Evolutionary conservation across 305 asterid species (phyloP).

Genomic region (Fraxinus floribunda): DNA sequence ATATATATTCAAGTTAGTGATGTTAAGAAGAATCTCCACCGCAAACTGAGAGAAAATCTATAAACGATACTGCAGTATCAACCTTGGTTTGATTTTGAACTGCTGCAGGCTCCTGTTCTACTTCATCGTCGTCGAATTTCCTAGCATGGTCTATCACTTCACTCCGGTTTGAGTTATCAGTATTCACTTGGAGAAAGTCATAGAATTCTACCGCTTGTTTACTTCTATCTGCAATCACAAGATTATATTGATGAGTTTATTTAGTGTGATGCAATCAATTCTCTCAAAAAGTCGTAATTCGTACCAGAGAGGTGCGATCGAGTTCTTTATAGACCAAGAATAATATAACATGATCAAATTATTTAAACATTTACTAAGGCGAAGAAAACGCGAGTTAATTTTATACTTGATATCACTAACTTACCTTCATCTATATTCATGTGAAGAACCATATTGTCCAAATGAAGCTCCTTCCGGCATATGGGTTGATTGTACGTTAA

Average conservation of each 20-base stretch:
- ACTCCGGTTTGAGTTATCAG: conserved; percentile 51
- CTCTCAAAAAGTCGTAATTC: not conserved
- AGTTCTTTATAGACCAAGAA: not conserved
- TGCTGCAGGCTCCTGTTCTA: conserved; percentile 17
- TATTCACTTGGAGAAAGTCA: conserved; percentile 67
- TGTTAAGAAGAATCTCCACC: conserved; percentile 26
- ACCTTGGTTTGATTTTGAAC: not conserved
- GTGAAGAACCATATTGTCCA: conserved; percentile 4
- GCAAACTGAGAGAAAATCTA: conserved; percentile 53
- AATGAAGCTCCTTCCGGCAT: conserved; percentile 29
- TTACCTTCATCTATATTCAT: conserved; percentile 39
- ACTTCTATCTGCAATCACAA: conserved; percentile 33
- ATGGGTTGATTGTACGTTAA: conserved; percentile 16
- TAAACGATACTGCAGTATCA: conserved; percentile 23
- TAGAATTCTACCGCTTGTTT: conserved; percentile 52
- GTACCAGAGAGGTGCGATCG: not conserved
- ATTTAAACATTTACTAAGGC: not conserved
- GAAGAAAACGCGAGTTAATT: not conserved
- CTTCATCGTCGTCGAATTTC: conserved; percentile 38
- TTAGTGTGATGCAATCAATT: not conserved
- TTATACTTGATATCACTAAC: not conserved
- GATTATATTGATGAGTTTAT: not conserved
- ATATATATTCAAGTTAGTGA: not conserved
- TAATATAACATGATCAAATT: not conserved
- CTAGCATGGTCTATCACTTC: conserved; percentile 51